Evolutionary conservation across 2,329 filamentous ascomycete genomes (phyloP).

Genomic region (Phoma sp.): DNA sequence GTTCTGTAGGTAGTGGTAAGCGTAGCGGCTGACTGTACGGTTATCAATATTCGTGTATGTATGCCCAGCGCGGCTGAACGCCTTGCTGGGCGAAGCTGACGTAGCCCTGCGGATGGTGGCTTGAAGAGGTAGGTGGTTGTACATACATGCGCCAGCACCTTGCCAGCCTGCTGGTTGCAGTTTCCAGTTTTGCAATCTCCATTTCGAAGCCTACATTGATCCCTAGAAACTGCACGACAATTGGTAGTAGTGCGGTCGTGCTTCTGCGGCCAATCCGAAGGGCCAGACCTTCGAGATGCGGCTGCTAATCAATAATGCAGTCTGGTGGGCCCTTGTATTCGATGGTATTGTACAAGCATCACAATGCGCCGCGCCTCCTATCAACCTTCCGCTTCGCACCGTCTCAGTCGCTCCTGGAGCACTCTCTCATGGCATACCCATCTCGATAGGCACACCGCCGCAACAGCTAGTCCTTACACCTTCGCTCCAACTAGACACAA

Average conservation of each 20-base stretch:
- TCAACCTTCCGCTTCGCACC: constrained; percentile 20
- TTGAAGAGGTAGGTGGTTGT: neutral
- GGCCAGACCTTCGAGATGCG: too few species aligned
- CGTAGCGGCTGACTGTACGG: constrained; percentile 3
- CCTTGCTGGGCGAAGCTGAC: neutral
- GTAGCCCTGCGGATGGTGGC: neutral
- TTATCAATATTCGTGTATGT: constrained; percentile 7
- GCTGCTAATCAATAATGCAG: too few species aligned
- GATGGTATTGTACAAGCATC: neutral
- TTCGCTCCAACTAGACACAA: constrained; percentile 23
- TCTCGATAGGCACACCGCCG: constrained; percentile 22
- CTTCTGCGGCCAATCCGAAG: too few species aligned
- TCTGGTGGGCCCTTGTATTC: neutral
- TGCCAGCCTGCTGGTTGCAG: too few species aligned
- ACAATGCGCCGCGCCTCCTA: constrained; percentile 28
- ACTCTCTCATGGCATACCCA: constrained; percentile 20
- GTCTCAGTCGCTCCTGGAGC: constrained; percentile 16
- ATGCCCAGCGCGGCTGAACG: constrained; percentile 4
- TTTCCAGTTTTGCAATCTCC: too few species aligned
- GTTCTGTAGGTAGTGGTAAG: neutral
- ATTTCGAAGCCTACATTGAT: too few species aligned
- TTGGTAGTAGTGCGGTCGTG: too few species aligned
- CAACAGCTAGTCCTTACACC: constrained; percentile 25
- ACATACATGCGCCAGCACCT: neutral
- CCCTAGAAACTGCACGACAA: too few species aligned